Percentiles rank a stretch among this genome's conserved stretches.
Evolutionary conservation across 1,284 basidiomycete genomes (phyloP).

Genomic region (Pisolithus thermaeus): DNA sequence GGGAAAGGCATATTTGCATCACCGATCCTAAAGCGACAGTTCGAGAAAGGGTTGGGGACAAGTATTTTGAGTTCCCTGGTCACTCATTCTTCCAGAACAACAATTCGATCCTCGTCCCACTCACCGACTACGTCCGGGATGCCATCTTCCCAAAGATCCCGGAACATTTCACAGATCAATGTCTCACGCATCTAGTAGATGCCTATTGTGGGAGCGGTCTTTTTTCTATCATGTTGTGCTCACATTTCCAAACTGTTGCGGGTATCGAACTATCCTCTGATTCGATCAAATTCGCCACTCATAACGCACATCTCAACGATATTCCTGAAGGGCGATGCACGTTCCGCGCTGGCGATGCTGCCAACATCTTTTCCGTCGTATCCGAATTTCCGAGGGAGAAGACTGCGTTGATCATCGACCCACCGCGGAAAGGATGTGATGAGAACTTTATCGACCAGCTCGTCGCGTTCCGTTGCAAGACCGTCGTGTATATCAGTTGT

Average conservation of each 20-base stretch:
- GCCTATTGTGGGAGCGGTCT: conserved; percentile 91
- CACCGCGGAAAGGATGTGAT: conserved; percentile 89
- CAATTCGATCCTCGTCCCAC: conserved; percentile 82
- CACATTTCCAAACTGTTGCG: conserved; percentile 72
- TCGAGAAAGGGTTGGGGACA: conserved; percentile 79
- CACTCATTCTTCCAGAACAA: conserved; percentile 98
- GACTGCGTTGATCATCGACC: conserved; percentile 80
- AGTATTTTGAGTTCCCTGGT: conserved; percentile 84
- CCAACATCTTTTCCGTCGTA: conserved; percentile 63
- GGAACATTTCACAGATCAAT: conserved; percentile 1
- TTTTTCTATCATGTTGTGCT: conserved; percentile 86
- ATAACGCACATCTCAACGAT: conserved; percentile 76
- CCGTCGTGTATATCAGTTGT: conserved; percentile 89
- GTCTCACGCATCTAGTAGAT: conserved; percentile 82
- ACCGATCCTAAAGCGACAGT: conserved; percentile 80
- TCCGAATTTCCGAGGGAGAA: conserved; percentile 58
- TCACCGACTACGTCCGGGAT: conserved; percentile 78
- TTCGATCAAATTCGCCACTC: conserved; percentile 75
- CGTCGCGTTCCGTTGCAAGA: conserved; percentile 60
- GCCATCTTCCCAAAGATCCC: conserved; percentile 52
- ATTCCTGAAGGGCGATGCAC: conserved; percentile 35
- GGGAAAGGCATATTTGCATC: conserved; percentile 70
- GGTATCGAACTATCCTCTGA: conserved; percentile 85
- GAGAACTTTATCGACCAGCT: conserved; percentile 77
- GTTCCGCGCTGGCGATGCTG: conserved; percentile 68